Percentiles rank a stretch among this genome's conserved stretches.
phyloP scores from a whole-genome alignment of 306 rosid species.

The Cicer arietinum region DNA sequence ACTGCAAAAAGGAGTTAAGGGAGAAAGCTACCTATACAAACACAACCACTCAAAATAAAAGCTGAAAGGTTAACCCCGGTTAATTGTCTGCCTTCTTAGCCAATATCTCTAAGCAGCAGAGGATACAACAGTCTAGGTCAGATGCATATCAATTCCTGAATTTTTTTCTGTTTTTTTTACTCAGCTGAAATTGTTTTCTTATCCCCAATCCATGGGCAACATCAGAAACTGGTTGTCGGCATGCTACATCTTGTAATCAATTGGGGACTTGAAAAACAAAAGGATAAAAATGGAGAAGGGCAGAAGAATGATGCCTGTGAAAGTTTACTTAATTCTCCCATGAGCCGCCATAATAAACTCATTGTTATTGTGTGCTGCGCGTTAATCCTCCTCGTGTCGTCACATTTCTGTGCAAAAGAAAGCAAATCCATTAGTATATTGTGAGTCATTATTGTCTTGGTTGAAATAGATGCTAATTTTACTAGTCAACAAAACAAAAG shows the following conservation, averaged over 20 bases:
- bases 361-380: constrained; percentile 94
- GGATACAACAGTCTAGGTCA: constrained; percentile 81
- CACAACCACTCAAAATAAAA: constrained; percentile 74
- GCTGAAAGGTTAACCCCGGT: constrained; percentile 79
- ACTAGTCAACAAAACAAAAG: constrained; percentile 14
- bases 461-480: background rate
- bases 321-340: constrained; percentile 43
- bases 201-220: constrained; percentile 50
- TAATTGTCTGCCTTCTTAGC: constrained; percentile 64
- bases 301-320: constrained; percentile 54
- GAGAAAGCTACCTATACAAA: constrained; percentile 79
- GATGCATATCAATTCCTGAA: constrained; percentile 70
- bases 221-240: constrained; percentile 55
- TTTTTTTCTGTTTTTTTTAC: no score
- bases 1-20: constrained; percentile 53
- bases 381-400: constrained; percentile 88
- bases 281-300: constrained; percentile 42
- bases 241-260: constrained; percentile 72
- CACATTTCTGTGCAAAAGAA: constrained; percentile 62
- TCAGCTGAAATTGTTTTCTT: constrained; percentile 35
- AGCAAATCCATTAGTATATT: background rate
- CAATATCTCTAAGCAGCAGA: constrained; percentile 68
- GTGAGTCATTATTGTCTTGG: background rate
- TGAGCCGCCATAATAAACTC: constrained; percentile 43
- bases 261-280: constrained; percentile 42